Base-by-base conservation (phyloP, 495 filamentous ascomycete species). In the Emericellopsis terricola region DNA sequence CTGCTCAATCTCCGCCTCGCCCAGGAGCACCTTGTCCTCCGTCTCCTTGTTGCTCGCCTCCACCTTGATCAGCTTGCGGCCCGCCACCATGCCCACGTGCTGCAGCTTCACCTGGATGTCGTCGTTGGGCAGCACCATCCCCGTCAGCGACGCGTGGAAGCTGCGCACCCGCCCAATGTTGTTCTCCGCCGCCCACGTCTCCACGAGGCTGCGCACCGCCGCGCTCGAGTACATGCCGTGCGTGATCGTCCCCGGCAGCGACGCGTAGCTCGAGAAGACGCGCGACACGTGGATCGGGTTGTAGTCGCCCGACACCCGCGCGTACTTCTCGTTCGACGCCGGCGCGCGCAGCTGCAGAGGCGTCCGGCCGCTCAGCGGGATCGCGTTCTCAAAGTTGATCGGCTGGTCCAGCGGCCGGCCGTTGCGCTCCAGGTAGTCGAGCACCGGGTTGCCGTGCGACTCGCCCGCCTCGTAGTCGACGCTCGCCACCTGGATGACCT, bases 161-260 rank as follows among this genome's bases (percentile, higher is more conserved):
- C 87, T 93, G 43, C 89, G 76, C 30, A 99, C 91, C 41, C 91
- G 89, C 33, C 91, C 87, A 42, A 94, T 73, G 51, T 94, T 87
- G 61, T 96, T 99, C 61, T 96, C 89, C 13, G 89, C 91, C 18
- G 89, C 91, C 91, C 89, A 96, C 8, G 87, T 94, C 65, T 96
- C 89, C 4, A 99, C 87, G n/a, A 94, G 60, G 53, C 83, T 85
- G 33, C 89, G 78, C n/a, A 96, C 89, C 15, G 91, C 84, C 34
- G 89, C 89, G 58, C 87, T 94, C 4, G 85, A 82, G 66, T 96
- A 99, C 89, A 99, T 99, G 39, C 89, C 89, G 52, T 99, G 87
- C 2, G 87, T 94, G 52, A 97, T 97, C 19, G 87, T 97, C 21
- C 87, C 87, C 0, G 81, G 83, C 14, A 99, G 72, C 53, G 81